These are phyloP conservation scores for Aureobasidium sp. DNA, from an alignment of 2,329 filamentous ascomycete species.

Conservation along the genomic window DNA sequence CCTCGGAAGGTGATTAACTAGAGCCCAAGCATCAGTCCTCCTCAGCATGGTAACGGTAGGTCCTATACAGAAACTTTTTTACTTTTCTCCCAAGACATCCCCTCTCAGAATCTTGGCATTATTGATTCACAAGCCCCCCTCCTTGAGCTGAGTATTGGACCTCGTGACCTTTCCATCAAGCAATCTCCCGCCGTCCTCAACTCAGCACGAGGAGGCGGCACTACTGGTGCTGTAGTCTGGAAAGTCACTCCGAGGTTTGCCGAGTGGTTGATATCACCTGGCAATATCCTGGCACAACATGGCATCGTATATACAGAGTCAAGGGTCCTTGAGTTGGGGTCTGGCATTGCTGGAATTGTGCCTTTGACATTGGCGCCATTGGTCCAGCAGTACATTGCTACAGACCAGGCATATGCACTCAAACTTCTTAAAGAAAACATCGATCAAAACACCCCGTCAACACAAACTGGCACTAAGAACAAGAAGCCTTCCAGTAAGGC, in stretches of 20 bases:
- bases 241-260: slow-evolving; percentile 80
- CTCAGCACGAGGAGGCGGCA: slow-evolving; percentile 65
- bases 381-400: slow-evolving; percentile 64
- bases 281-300: slow-evolving; percentile 56
- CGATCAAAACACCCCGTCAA: slow-evolving; percentile 46
- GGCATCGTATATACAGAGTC: slow-evolving; percentile 50
- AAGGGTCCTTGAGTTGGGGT: slow-evolving; percentile 73
- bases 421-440: slow-evolving; percentile 73
- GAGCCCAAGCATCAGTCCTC: neutral
- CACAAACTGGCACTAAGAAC: neutral
- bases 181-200: slow-evolving; percentile 80
- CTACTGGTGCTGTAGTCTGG: slow-evolving; percentile 80
- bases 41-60: slow-evolving; percentile 19
- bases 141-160: slow-evolving; percentile 58
- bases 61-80: slow-evolving; percentile 68
- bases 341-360: slow-evolving; percentile 76
- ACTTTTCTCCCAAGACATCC: slow-evolving; percentile 70
- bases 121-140: slow-evolving; percentile 62
- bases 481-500: neutral
- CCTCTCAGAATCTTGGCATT: slow-evolving; percentile 76
- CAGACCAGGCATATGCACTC: slow-evolving; percentile 81
- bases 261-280: slow-evolving; percentile 62
- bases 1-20: slow-evolving; percentile 18
- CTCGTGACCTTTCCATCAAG: slow-evolving; percentile 64
- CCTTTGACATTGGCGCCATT: slow-evolving; percentile 59